Percentiles rank a stretch among this genome's conserved stretches.
Evolutionary conservation across 2,329 filamentous ascomycete species (phyloP).

Genomic region (Ophiocordyceps sinensis): DNA sequence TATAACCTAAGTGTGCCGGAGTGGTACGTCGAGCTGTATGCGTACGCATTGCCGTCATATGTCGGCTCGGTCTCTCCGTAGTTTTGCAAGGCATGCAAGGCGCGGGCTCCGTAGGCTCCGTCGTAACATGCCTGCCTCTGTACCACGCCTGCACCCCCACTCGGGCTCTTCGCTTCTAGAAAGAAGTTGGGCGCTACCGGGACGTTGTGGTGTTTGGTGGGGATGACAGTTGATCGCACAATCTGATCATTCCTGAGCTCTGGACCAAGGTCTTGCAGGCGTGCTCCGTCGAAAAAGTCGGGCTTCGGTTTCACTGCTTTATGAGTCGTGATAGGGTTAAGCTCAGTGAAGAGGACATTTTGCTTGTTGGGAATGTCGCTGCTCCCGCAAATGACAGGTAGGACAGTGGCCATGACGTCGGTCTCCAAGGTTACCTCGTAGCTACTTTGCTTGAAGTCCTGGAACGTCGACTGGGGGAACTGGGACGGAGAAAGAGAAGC

Average conservation of each 20-base stretch:
- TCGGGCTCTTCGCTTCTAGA: too few relatives aligned
- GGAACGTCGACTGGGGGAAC: not conserved
- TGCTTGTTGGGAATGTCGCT: not conserved
- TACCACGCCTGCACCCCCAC: constrained; percentile 21
- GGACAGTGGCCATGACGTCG: too few relatives aligned
- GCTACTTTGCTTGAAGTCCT: not conserved
- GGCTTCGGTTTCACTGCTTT: too few relatives aligned
- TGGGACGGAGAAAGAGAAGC: not conserved
- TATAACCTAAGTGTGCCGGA: constrained; percentile 17
- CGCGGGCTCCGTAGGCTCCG: constrained; percentile 20
- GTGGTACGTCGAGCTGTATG: constrained; percentile 21
- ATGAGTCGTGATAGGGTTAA: too few relatives aligned
- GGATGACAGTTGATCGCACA: not conserved
- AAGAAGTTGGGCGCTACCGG: constrained; percentile 25
- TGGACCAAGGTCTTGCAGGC: too few relatives aligned
- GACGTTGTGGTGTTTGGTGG: not conserved
- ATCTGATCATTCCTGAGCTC: too few relatives aligned
- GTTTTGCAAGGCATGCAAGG: constrained; percentile 16
- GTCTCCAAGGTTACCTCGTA: too few relatives aligned
- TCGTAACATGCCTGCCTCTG: constrained; percentile 21
- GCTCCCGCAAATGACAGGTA: too few relatives aligned
- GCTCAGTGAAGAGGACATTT: too few relatives aligned
- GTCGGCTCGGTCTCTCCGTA: constrained; percentile 12
- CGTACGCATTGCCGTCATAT: constrained; percentile 23
- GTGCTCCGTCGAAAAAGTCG: too few relatives aligned